Evolutionary conservation across 2,329 filamentous ascomycete genomes (phyloP).

Genomic region (Ustilaginoidea virens): DNA sequence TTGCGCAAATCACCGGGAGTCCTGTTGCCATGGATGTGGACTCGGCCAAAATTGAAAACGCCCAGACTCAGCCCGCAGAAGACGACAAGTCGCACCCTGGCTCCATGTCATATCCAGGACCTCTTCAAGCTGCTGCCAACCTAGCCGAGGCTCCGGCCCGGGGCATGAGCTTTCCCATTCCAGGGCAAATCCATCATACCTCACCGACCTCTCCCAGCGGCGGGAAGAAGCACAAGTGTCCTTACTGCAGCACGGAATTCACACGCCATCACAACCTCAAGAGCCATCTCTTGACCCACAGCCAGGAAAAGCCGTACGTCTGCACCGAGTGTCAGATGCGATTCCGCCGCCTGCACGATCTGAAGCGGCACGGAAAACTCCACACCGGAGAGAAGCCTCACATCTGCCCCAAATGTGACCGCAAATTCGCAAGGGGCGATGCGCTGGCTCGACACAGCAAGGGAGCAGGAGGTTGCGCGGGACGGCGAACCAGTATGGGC

Average conservation of each 20-base stretch:
- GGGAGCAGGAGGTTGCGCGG: constrained; percentile 87
- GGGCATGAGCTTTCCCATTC: constrained; percentile 43
- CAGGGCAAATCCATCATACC: constrained; percentile 24
- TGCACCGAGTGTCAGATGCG: constrained; percentile 88
- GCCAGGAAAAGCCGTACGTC: constrained; percentile 93
- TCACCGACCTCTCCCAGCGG: constrained; percentile 43
- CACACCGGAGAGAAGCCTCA: constrained; percentile 95
- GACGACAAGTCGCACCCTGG: constrained; percentile 34
- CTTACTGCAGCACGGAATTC: constrained; percentile 91
- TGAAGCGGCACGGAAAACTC: constrained; percentile 92
- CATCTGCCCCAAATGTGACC: constrained; percentile 84
- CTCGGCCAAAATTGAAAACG: constrained; percentile 21
- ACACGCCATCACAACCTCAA: constrained; percentile 96
- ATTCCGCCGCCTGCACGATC: constrained; percentile 81
- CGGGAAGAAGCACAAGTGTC: constrained; percentile 87
- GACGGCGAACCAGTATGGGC: constrained; percentile 72
- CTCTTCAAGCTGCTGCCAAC: constrained; percentile 25
- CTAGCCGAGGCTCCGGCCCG: constrained; percentile 31
- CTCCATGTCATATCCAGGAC: constrained; percentile 40
- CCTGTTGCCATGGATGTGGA: constrained; percentile 41
- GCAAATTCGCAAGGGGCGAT: constrained; percentile 89
- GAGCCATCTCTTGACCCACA: constrained; percentile 91
- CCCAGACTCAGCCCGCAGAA: constrained; percentile 24
- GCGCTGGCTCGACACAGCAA: constrained; percentile 90
- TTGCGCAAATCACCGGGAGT: constrained; percentile 30